Percentiles rank a stretch among this genome's conserved stretches.
Evolutionary conservation across 169 alveolate genomes (phyloP).

Genomic region (Plasmodium knowlesi): DNA sequence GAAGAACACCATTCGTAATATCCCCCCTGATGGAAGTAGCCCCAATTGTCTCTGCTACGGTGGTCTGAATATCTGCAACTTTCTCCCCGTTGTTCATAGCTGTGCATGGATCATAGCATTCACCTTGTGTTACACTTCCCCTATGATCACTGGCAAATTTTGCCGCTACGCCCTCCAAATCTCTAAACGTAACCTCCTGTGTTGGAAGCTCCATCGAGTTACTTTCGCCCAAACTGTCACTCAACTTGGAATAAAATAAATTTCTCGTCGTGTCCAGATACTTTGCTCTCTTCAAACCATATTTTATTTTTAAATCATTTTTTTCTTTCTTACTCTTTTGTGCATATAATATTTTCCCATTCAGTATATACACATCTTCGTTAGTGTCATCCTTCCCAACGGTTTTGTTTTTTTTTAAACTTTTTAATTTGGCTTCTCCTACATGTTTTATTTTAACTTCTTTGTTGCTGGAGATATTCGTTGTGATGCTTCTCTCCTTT

Average conservation of each 20-base stretch:
- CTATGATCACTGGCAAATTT: background rate
- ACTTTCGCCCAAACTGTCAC: constrained; percentile 12
- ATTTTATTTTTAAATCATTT: constrained; percentile 35
- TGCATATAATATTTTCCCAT: constrained; percentile 66
- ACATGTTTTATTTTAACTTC: constrained; percentile 44
- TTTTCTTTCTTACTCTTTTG: constrained; percentile 38
- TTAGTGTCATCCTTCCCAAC: constrained; percentile 4
- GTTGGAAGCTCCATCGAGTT: background rate
- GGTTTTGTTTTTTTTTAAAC: constrained; percentile 47
- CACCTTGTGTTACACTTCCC: background rate
- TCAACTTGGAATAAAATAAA: constrained; percentile 21
- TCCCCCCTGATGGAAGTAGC: background rate
- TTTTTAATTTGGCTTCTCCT: constrained; percentile 18
- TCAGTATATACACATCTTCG: constrained; percentile 54
- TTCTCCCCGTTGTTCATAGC: background rate
- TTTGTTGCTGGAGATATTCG: constrained; percentile 28
- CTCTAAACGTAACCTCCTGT: background rate
- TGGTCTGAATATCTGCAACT: background rate
- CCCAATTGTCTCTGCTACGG: background rate
- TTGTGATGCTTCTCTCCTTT: background rate
- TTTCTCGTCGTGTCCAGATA: constrained; percentile 1
- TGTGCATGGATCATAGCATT: background rate
- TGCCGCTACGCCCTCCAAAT: background rate
- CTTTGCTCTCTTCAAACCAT: constrained; percentile 8
- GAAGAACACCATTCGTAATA: background rate